Conservation (phyloP, 2,329 filamentous ascomycete species). For the Chaetomium strumarium region DNA sequence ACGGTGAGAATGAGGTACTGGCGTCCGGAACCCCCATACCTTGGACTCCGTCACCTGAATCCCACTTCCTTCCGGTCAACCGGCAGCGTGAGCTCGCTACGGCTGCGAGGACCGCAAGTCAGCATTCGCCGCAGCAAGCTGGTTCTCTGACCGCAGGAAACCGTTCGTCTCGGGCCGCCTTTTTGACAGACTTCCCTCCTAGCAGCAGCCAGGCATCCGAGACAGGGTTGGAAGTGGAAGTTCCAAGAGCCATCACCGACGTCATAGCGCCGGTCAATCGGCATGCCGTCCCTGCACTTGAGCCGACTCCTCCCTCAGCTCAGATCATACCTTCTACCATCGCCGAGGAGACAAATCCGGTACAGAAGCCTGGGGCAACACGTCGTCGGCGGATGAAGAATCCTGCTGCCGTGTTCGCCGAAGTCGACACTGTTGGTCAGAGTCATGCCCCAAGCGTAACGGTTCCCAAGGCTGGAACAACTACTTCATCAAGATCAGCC, state of each 20-base stretch:
- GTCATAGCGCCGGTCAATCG: constrained; percentile 7
- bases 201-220: constrained; percentile 21
- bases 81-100: not conserved
- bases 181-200: constrained; percentile 7
- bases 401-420: not conserved
- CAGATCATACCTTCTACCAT: constrained; percentile 25
- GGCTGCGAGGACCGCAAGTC: not conserved
- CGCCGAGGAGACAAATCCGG: constrained; percentile 4
- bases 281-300: constrained; percentile 1
- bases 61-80: not conserved
- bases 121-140: not conserved
- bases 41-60: constrained; percentile 7
- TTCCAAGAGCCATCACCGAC: constrained; percentile 19
- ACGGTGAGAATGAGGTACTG: not conserved
- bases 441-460: not conserved
- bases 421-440: not conserved
- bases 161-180: not conserved
- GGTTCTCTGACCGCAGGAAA: not conserved
- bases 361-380: constrained; percentile 7
- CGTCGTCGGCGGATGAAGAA: constrained; percentile 17
- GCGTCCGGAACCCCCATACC: not conserved
- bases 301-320: constrained; percentile 26
- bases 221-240: constrained; percentile 19
- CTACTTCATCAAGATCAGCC: not conserved
- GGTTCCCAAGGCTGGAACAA: not conserved